Evolutionary conservation across 2,329 filamentous ascomycete genomes (phyloP).

Genomic region (Fusarium pseudocircinatum): DNA sequence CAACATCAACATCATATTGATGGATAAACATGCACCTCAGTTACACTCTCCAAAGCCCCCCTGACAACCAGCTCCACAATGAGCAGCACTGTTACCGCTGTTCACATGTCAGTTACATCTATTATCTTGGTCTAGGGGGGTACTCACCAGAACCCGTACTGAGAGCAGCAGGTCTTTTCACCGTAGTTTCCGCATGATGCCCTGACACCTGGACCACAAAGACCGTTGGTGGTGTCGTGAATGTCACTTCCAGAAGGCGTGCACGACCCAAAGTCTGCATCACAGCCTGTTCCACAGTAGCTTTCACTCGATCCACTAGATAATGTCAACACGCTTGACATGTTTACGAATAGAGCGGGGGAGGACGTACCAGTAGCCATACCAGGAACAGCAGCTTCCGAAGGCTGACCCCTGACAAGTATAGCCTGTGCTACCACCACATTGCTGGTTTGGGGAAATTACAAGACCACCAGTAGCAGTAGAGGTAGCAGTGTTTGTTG

Average conservation of each 20-base stretch:
- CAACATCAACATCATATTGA: not conserved
- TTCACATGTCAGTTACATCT: conserved; percentile 5
- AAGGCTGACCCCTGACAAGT: conserved; percentile 50
- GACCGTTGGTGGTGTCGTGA: conserved; percentile 49
- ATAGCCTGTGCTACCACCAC: conserved; percentile 49
- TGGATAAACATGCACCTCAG: conserved; percentile 18
- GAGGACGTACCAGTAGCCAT: conserved; percentile 51
- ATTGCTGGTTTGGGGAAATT: conserved; percentile 50
- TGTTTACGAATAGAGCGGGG: not conserved
- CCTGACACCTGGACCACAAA: conserved; percentile 47
- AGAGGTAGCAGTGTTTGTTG: conserved; percentile 20
- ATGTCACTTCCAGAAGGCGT: conserved; percentile 34
- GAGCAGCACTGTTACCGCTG: conserved; percentile 42
- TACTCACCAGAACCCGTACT: conserved; percentile 49
- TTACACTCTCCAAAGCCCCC: conserved; percentile 46
- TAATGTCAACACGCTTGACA: conserved; percentile 3
- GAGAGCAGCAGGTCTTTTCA: conserved; percentile 50
- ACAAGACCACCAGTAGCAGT: conserved; percentile 32
- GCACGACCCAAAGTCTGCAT: conserved; percentile 49
- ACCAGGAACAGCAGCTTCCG: conserved; percentile 54
- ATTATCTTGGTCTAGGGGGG: not conserved
- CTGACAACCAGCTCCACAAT: conserved; percentile 51
- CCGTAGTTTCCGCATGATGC: conserved; percentile 48
- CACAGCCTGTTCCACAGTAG: conserved; percentile 53
- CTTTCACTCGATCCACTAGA: conserved; percentile 45